These are phyloP conservation scores for Ogataea nitratoaversa DNA, from an alignment of 805 yeast genomes.

Conservation along the genomic window DNA sequence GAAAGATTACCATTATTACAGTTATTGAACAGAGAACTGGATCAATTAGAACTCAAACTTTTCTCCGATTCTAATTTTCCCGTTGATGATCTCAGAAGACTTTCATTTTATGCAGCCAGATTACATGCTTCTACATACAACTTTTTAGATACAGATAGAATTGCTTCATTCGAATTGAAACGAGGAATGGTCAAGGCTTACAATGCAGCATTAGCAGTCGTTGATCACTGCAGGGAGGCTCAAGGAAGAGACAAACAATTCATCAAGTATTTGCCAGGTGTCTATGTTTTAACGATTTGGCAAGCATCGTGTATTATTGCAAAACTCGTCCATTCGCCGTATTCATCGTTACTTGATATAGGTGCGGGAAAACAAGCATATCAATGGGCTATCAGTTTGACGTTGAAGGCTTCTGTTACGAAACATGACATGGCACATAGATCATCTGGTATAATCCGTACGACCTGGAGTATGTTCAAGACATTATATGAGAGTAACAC, in stretches of 20 bases:
- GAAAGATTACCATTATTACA: conserved; percentile 74
- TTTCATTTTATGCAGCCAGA: conserved; percentile 67
- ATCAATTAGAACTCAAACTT: conserved; percentile 65
- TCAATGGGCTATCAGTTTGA: conserved; percentile 59
- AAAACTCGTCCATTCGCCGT: conserved; percentile 70
- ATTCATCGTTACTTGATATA: conserved; percentile 61
- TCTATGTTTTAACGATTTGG: conserved; percentile 80
- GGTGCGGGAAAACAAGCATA: conserved; percentile 69
- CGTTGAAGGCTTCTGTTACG: conserved; percentile 76
- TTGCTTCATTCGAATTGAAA: conserved; percentile 55
- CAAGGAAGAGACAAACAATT: conserved; percentile 56
- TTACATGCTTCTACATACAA: conserved; percentile 81
- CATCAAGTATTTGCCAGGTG: conserved; percentile 77
- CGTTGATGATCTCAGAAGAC: conserved; percentile 64
- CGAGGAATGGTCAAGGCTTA: conserved; percentile 74
- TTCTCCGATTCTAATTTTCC: conserved; percentile 33
- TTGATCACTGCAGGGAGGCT: conserved; percentile 63
- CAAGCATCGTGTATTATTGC: conserved; percentile 86
- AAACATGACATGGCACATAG: conserved; percentile 92
- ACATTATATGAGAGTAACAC: conserved; percentile 53
- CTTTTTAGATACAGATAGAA: conserved; percentile 59
- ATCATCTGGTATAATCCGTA: conserved; percentile 89
- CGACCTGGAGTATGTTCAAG: conserved; percentile 85
- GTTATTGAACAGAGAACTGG: conserved; percentile 66
- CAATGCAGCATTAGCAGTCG: conserved; percentile 69